These are phyloP conservation scores for Atalantia buxifolia DNA, from an alignment of 345 rosid species.

Conservation along the genomic window DNA sequence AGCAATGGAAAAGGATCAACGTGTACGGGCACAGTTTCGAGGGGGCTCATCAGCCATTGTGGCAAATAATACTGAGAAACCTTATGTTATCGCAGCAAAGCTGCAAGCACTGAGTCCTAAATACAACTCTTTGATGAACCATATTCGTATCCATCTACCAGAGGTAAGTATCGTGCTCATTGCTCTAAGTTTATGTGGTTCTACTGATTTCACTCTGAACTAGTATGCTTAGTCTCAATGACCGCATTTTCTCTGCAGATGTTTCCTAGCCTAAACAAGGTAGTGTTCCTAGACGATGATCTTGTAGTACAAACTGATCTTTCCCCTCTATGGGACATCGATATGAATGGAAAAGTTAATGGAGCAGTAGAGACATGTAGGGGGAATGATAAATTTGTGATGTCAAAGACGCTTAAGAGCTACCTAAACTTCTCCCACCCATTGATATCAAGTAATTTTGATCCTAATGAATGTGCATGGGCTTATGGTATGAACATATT, in stretches of 20 bases:
- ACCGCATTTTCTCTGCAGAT: slow-evolving; percentile 42
- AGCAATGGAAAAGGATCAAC: slow-evolving; percentile 97
- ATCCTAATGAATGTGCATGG: slow-evolving; percentile 93
- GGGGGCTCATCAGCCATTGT: slow-evolving; percentile 92
- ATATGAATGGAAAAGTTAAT: slow-evolving; percentile 87
- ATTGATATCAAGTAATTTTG: slow-evolving; percentile 47
- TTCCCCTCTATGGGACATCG: slow-evolving; percentile 87
- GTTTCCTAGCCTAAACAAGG: slow-evolving; percentile 85
- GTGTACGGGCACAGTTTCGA: slow-evolving; percentile 80
- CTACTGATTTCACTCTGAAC: background rate
- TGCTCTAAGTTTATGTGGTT: background rate
- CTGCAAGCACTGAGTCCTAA: slow-evolving; percentile 94
- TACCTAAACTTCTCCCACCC: slow-evolving; percentile 95
- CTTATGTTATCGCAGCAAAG: slow-evolving; percentile 76
- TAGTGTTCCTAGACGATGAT: slow-evolving; percentile 93
- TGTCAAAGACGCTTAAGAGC: slow-evolving; percentile 85
- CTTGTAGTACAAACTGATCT: slow-evolving; percentile 90
- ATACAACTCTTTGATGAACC: slow-evolving; percentile 92
- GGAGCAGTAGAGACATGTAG: slow-evolving; percentile 93
- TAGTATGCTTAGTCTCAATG: background rate
- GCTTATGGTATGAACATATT: slow-evolving; percentile 97
- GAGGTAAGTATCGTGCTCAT: slow-evolving; percentile 46
- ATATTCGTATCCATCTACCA: slow-evolving; percentile 87
- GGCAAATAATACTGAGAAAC: slow-evolving; percentile 67
- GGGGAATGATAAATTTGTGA: slow-evolving; percentile 76